Conservation (phyloP, 2,329 filamentous ascomycete species). For the Penicillium palitans region DNA sequence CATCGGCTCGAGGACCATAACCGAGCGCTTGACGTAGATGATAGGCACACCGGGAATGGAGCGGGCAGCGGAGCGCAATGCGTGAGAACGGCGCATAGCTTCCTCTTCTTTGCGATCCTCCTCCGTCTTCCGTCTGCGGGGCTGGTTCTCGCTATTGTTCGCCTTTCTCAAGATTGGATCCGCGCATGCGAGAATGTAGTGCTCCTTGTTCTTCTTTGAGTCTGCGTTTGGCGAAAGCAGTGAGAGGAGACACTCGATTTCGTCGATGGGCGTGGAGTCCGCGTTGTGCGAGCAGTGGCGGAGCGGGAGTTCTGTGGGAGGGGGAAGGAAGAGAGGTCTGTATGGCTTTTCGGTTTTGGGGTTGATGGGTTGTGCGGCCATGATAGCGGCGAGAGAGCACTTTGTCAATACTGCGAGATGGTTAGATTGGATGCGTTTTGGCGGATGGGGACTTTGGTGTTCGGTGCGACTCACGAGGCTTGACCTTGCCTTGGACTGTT, state of each 20-base stretch:
- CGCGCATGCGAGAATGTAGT: slow-evolving; percentile 49
- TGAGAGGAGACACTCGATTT: slow-evolving; percentile 47
- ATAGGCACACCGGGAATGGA: slow-evolving; percentile 51
- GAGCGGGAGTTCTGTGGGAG: slow-evolving; percentile 47
- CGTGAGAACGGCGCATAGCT: slow-evolving; percentile 33
- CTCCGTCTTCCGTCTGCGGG: slow-evolving; percentile 34
- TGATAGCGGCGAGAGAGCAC: slow-evolving; percentile 49
- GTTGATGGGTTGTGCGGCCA: slow-evolving; percentile 41
- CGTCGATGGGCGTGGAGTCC: slow-evolving; percentile 45
- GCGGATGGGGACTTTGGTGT: neutral
- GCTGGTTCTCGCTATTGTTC: slow-evolving; percentile 29
- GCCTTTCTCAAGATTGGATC: slow-evolving; percentile 34
- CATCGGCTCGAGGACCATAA: slow-evolving; percentile 53
- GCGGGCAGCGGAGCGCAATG: slow-evolving; percentile 43
- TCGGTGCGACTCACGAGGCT: slow-evolving; percentile 62
- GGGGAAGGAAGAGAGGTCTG: slow-evolving; percentile 46
- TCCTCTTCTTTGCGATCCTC: slow-evolving; percentile 34
- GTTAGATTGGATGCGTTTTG: slow-evolving; percentile 10
- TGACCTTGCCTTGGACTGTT: slow-evolving; percentile 83
- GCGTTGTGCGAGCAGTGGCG: slow-evolving; percentile 51
- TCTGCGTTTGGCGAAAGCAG: slow-evolving; percentile 43
- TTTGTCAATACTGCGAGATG: slow-evolving; percentile 71
- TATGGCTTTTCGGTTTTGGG: slow-evolving; percentile 42
- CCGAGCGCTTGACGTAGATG: slow-evolving; percentile 53
- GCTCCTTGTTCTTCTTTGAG: slow-evolving; percentile 49